Evolutionary conservation across 371 early-diverging fungal species (phyloP).

Genomic region (Paraphysoderma sedebokerense): DNA sequence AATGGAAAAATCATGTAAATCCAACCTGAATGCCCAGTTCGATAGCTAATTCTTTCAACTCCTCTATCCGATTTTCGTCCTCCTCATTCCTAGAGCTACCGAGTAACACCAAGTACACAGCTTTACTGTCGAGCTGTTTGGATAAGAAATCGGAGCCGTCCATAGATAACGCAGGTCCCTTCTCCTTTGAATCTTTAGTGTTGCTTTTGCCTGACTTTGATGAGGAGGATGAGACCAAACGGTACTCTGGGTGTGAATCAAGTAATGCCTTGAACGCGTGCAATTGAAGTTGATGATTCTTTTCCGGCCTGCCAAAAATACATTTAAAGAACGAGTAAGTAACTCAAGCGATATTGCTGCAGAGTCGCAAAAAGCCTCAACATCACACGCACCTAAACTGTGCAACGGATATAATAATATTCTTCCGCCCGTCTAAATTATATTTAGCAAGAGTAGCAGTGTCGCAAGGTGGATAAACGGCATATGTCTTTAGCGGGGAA

Average conservation of each 20-base stretch:
- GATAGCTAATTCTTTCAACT: conserved; percentile 25
- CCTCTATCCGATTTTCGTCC: conserved; percentile 50
- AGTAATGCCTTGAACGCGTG: conserved; percentile 35
- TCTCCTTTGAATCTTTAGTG: background rate
- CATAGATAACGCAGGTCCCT: conserved; percentile 12
- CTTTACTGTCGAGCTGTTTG: conserved; percentile 12
- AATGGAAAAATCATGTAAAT: background rate
- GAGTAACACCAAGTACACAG: conserved; percentile 34
- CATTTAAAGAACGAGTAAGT: conserved; percentile 3
- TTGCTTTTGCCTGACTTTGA: background rate
- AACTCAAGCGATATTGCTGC: no score
- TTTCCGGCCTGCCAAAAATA: conserved; percentile 58
- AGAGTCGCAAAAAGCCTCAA: no score
- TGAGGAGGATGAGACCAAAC: background rate
- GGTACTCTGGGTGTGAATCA: conserved; percentile 6
- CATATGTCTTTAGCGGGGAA: conserved; percentile 23
- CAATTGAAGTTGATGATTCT: conserved; percentile 72
- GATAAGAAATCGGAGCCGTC: conserved; percentile 11
- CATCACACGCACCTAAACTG: conserved; percentile 54
- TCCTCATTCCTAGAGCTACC: conserved; percentile 68
- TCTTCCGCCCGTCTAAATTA: conserved; percentile 24
- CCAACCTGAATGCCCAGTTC: conserved; percentile 34
- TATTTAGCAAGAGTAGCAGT: conserved; percentile 39
- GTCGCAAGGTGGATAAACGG: conserved; percentile 90
- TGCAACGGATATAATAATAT: conserved; percentile 64